Evolutionary conservation across 2,329 filamentous ascomycete genomes (phyloP).

Genomic region (Aspergillus viridinutans): DNA sequence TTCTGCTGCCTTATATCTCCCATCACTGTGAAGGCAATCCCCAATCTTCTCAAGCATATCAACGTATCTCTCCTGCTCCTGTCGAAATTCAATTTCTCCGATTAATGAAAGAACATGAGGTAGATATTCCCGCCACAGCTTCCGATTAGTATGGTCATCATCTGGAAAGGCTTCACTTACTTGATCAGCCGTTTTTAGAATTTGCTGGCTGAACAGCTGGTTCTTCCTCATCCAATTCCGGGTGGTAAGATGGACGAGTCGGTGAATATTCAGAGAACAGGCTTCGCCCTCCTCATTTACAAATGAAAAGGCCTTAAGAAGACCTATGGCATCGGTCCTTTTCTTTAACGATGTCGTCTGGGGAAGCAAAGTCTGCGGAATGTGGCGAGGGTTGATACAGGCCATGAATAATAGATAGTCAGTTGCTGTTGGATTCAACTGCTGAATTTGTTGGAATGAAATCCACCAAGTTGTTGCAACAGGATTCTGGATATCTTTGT

Average conservation of each 20-base stretch:
- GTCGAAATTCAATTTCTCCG: too few relatives aligned
- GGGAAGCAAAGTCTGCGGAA: conserved; percentile 31
- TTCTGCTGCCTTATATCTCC: too few relatives aligned
- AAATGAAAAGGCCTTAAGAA: conserved; percentile 31
- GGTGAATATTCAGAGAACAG: conserved; percentile 18
- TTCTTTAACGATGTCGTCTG: not conserved
- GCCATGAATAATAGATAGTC: conserved; percentile 31
- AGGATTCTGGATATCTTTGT: conserved; percentile 25
- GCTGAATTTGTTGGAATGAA: conserved; percentile 33
- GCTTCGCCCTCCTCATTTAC: conserved; percentile 9
- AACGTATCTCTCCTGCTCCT: too few relatives aligned
- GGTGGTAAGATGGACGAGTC: conserved; percentile 33
- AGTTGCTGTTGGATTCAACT: conserved; percentile 24
- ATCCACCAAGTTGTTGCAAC: conserved; percentile 33
- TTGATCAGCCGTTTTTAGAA: conserved; percentile 9
- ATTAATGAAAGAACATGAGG: conserved; percentile 19
- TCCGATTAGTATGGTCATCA: conserved; percentile 12
- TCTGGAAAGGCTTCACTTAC: conserved; percentile 3
- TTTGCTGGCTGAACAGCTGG: not conserved
- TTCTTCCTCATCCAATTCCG: conserved; percentile 27
- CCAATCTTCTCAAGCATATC: too few relatives aligned
- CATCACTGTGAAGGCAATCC: too few relatives aligned
- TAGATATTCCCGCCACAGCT: conserved; percentile 26
- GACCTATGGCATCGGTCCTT: conserved; percentile 24
- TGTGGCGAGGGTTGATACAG: conserved; percentile 14